Evolutionary conservation across 768 basidiomycete species (phyloP).

Genomic region (Asterophora parasitica): DNA sequence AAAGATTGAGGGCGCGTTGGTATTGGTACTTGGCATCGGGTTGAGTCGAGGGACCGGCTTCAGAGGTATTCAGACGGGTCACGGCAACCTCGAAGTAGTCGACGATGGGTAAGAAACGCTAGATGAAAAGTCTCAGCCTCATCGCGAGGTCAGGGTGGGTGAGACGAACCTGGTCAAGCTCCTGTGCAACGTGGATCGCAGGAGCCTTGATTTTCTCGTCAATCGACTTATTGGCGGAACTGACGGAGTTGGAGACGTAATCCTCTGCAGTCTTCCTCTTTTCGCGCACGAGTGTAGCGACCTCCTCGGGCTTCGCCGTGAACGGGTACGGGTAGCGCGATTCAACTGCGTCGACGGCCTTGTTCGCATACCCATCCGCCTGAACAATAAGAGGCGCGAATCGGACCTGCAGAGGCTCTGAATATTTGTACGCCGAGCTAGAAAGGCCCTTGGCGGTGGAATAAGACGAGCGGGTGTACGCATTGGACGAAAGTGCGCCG

Average conservation of each 20-base stretch:
- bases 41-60: constrained; percentile 40
- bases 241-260: constrained; percentile 46
- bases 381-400: constrained; percentile 62
- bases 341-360: constrained; percentile 70
- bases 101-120: constrained; percentile 73
- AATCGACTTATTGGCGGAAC: constrained; percentile 24
- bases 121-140: constrained; percentile 5
- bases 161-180: constrained; percentile 64
- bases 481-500: constrained; percentile 51
- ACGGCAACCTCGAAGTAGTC: constrained; percentile 64
- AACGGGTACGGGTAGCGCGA: constrained; percentile 74
- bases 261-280: constrained; percentile 50
- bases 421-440: constrained; percentile 51
- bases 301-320: constrained; percentile 67
- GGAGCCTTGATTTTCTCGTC: constrained; percentile 64
- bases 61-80: constrained; percentile 39
- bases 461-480: constrained; percentile 62
- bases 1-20: constrained; percentile 66
- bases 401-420: constrained; percentile 60
- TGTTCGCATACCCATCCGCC: constrained; percentile 67
- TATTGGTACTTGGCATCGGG: constrained; percentile 68
- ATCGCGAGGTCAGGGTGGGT: constrained; percentile 11
- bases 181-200: constrained; percentile 56
- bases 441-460: constrained; percentile 59
- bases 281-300: constrained; percentile 54